phyloP scores from a whole-genome alignment of 2,329 filamentous ascomycete species.

The Verruconis gallopava region DNA sequence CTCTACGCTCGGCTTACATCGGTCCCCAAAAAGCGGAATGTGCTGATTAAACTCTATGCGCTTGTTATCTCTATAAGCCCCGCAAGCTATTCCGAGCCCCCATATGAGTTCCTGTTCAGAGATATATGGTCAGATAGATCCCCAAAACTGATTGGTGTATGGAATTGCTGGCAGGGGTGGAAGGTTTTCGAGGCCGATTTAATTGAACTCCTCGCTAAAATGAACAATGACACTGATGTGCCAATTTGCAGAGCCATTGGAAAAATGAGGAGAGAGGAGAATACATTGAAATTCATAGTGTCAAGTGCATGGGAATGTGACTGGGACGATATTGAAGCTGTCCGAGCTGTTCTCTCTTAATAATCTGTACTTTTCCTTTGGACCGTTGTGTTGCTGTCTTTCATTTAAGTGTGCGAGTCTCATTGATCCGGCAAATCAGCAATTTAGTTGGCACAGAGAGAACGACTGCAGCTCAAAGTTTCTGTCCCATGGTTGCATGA shows the following conservation, averaged over 20 bases:
- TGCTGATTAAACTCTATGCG: conserved; percentile 50
- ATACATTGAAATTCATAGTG: conserved; percentile 32
- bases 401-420: too few species aligned
- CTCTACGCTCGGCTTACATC: conserved; percentile 31
- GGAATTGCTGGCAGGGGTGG: conserved; percentile 34
- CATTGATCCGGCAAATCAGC: too few species aligned
- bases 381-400: too few species aligned
- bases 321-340: conserved; percentile 42
- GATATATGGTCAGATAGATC: conserved; percentile 40
- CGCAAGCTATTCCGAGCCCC: conserved; percentile 15
- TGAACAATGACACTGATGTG: conserved; percentile 13
- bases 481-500: too few species aligned
- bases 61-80: conserved; percentile 41
- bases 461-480: too few species aligned
- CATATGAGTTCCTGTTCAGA: conserved; percentile 51
- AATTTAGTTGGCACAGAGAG: too few species aligned
- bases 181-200: conserved; percentile 33
- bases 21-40: conserved; percentile 34
- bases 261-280: conserved; percentile 31
- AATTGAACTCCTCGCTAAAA: conserved; percentile 26
- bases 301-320: conserved; percentile 39
- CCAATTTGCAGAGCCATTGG: conserved; percentile 37
- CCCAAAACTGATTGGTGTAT: conserved; percentile 38
- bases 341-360: conserved; percentile 30
- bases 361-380: too few species aligned